Evolutionary conservation across 1,139 yeast species (phyloP), one percentile per base, ranked within the genome.

Genomic region (Magnusiomyces tetraspermus): DNA sequence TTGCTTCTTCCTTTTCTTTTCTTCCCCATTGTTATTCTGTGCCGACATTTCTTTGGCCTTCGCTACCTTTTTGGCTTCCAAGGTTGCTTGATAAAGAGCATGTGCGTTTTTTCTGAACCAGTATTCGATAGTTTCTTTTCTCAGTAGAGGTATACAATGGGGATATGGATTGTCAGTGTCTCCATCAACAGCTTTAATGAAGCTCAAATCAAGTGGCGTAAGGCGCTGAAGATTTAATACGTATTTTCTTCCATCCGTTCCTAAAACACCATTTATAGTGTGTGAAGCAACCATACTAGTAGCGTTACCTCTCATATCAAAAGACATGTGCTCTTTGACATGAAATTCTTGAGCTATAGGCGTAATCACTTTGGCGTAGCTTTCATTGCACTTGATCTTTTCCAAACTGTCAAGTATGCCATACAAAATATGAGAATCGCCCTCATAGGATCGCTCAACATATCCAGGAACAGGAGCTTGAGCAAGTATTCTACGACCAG

Each of bases 381-480:
- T 73, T 30, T 73, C 74, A 58, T 74, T 75, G 23, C 76, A 67
- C 47, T 78, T 75, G 30, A 73, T 68, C 21, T 68, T 64, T 28
- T 76, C 72, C 38, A 74, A 77, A 58, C 82, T 88, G 58, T 86
- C 88, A 46, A 82, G 72, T 46, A 75, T 76, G 50, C 98, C 98
- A 64, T 90, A 88, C 24, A 76, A 76, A 52, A 87, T 83, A 63
- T 78, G 79, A 52, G 76, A 79, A 8, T 62, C 71, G 51, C 60
- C 67, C 46, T 68, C 68, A 53, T 70, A 68, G 49, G 53, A 58
- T 53, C 77, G 77, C 53, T 78, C 76, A 70, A 90, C 85, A 57
- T 90, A 80, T 56, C 98, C 98, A n/a, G 98, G 98, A 49, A 92
- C 95, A 24, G 97, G 96, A n/a, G 96, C 87, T 72, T 92, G 98